Percentiles rank a stretch among this genome's conserved stretches.
These are phyloP conservation scores for Schizosaccharomyces osmophilus DNA, from an alignment of 805 yeast genomes.

Conservation along the genomic window DNA sequence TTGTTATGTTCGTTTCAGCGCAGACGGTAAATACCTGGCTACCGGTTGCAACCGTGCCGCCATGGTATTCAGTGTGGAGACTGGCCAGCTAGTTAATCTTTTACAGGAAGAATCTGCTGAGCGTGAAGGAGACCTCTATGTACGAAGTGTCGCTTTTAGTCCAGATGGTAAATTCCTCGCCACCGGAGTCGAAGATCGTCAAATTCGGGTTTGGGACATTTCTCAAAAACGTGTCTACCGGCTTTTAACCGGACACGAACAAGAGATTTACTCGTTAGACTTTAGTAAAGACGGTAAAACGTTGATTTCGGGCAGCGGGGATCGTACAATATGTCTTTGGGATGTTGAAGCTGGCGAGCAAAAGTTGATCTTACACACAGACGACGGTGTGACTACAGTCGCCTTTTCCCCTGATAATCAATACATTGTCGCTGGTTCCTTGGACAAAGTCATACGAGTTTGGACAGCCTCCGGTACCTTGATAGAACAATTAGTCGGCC, in stretches of 20 bases:
- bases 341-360: constrained; percentile 76
- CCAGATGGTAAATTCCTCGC: constrained; percentile 87
- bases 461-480: constrained; percentile 85
- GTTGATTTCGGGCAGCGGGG: constrained; percentile 88
- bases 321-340: constrained; percentile 90
- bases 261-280: constrained; percentile 86
- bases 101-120: constrained; percentile 60
- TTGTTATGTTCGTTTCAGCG: constrained; percentile 82
- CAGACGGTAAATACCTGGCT: constrained; percentile 77
- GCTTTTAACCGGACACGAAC: constrained; percentile 74
- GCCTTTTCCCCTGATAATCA: constrained; percentile 91
- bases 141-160: constrained; percentile 84
- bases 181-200: constrained; percentile 59
- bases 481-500: constrained; percentile 84
- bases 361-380: constrained; percentile 70
- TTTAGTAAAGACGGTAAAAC: constrained; percentile 85
- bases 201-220: constrained; percentile 87
- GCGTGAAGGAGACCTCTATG: constrained; percentile 61
- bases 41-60: constrained; percentile 94
- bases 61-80: constrained; percentile 75
- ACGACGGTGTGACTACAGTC: constrained; percentile 95
- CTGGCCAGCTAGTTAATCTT: constrained; percentile 72
- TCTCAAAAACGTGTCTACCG: constrained; percentile 65
- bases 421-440: constrained; percentile 83
- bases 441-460: constrained; percentile 82